Base-by-base conservation (phyloP, 768 basidiomycete genomes). In the Pleurotus cornucopiae region DNA sequence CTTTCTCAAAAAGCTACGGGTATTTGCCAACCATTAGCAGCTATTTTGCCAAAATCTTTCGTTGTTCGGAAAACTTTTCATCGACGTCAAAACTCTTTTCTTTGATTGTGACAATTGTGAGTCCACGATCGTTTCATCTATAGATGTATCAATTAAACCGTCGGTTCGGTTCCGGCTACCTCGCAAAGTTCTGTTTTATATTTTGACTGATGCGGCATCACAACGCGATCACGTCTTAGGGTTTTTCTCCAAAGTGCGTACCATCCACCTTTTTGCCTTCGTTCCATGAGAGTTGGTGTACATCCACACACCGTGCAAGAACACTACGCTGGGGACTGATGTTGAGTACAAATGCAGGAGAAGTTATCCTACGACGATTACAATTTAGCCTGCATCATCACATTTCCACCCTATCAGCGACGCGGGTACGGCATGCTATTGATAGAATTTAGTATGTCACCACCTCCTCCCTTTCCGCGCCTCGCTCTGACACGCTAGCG, bases 11-110 rank as follows among this genome's bases (percentile, higher is more conserved):
- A 20, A 16, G 16, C 46, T 0, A 45, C 41, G 12, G 5, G 39
- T 56, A 54, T 23, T 55, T 16, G 39, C 57, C 55, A 34, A 49
- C 26, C 52, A 25, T 45, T 48, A 52, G 2, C 66, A 98, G 96
- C 78, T 98, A 4, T 98, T 95, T 66, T 98, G 95, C 69, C 96
- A 98, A 69, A 96, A 96, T 65, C 74, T 99, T 26, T 89, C 94
- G 14, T 78, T 98, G 5, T 98, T 98, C 65, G 96, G 95, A 26
- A 98, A 98, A 70, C 77, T 98, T n/a, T 98, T 99, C 69, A 98
- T 98, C 64, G 97, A 98, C 64, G 89, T 95, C 60, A 99, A 99
- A 72, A 96, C 95, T 9, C 73, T 95, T 13, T 95, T 91, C 71
- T 96, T 93, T 64, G 92, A 95, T 64, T 85, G 84, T 57, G 89